Evolutionary conservation across 306 rosid species (phyloP).

Genomic region (Echinosophora koreensis): DNA sequence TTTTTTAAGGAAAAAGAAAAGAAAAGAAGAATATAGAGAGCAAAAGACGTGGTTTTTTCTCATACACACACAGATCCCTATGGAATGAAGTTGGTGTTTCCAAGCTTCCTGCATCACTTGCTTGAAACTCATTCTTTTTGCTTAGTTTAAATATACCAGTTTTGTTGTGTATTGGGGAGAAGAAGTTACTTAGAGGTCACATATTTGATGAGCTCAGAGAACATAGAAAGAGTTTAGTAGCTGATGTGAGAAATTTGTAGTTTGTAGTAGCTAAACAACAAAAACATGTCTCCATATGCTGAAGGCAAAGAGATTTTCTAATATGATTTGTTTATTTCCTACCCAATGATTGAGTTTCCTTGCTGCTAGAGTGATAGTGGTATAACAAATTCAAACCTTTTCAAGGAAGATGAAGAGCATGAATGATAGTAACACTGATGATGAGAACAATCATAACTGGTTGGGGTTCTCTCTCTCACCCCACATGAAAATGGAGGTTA

Average conservation of each 20-base stretch:
- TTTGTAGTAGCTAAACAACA: slow-evolving; percentile 52
- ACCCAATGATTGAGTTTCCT: slow-evolving; percentile 65
- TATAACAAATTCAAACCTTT: slow-evolving; percentile 43
- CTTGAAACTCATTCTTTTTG: slow-evolving; percentile 73
- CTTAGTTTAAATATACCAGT: slow-evolving; percentile 70
- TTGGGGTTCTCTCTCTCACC: slow-evolving; percentile 95
- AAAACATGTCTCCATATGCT: slow-evolving; percentile 37
- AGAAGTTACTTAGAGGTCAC: not conserved
- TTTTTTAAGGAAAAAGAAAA: not conserved
- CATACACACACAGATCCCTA: slow-evolving; percentile 83
- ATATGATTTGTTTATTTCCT: slow-evolving; percentile 59
- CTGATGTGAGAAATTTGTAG: slow-evolving; percentile 17
- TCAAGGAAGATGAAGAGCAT: slow-evolving; percentile 65
- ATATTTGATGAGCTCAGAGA: slow-evolving; percentile 26
- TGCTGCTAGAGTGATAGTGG: slow-evolving; percentile 24
- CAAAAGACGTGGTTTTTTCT: slow-evolving; percentile 58
- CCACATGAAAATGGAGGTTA: slow-evolving; percentile 86
- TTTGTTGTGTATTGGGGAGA: slow-evolving; percentile 37
- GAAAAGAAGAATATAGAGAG: not conserved
- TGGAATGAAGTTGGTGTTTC: slow-evolving; percentile 66
- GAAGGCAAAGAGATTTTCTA: slow-evolving; percentile 39
- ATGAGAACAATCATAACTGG: slow-evolving; percentile 65
- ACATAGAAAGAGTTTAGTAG: slow-evolving; percentile 42
- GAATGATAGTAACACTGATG: slow-evolving; percentile 58
- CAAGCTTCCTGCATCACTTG: slow-evolving; percentile 56